phyloP scores from a whole-genome alignment of 129 eudicot species.

The Flaveria robusta region DNA sequence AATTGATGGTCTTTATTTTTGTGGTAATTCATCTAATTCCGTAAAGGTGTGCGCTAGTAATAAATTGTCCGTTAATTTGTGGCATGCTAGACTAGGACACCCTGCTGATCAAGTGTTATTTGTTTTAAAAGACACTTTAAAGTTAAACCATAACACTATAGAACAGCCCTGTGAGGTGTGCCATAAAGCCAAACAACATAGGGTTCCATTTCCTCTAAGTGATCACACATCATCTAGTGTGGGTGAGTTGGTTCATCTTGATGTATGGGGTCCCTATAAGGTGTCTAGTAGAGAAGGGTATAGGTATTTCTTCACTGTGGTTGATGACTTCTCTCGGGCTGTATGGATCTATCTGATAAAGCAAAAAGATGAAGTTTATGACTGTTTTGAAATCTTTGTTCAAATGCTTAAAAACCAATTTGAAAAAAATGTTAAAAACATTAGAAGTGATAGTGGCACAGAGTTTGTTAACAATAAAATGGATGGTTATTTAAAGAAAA shows the following conservation, averaged over 20 bases:
- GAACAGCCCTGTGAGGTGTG: neutral
- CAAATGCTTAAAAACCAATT: neutral
- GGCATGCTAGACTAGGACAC: neutral
- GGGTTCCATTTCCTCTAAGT: neutral
- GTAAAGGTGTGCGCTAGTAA: neutral
- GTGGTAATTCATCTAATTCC: too few relatives aligned
- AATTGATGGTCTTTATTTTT: too few relatives aligned
- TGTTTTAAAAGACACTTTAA: neutral
- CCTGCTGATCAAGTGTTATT: neutral
- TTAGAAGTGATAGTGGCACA: neutral
- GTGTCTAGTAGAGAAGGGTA: neutral
- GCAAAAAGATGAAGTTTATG: neutral
- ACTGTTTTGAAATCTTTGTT: neutral
- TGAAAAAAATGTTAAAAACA: neutral
- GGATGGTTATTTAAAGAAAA: neutral
- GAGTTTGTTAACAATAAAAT: neutral
- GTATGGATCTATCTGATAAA: neutral
- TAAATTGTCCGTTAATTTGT: neutral
- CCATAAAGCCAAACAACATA: neutral
- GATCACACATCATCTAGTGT: neutral
- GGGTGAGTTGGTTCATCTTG: neutral
- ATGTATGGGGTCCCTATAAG: neutral
- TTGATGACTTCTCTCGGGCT: neutral
- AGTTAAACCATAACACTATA: neutral
- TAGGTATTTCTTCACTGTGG: neutral